These are phyloP conservation scores for Hibiscus trionum DNA, from an alignment of 345 rosid species.

Conservation along the genomic window DNA sequence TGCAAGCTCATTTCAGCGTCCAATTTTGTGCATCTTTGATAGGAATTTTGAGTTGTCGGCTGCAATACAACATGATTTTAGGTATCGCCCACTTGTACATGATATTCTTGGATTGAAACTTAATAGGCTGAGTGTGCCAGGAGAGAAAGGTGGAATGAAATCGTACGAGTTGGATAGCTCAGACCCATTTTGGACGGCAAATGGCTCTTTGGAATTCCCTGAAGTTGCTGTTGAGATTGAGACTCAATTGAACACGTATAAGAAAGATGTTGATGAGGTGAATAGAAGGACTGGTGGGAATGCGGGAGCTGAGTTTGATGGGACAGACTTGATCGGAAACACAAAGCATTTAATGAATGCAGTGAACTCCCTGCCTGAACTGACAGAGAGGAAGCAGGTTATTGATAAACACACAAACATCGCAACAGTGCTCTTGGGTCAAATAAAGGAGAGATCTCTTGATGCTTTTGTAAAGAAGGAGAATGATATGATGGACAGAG, in stretches of 20 bases:
- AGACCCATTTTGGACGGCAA: slow-evolving; percentile 87
- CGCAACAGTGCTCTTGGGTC: slow-evolving; percentile 81
- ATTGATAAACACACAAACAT: slow-evolving; percentile 97
- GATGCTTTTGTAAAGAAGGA: slow-evolving; percentile 91
- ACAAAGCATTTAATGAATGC: slow-evolving; percentile 98
- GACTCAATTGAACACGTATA: slow-evolving; percentile 77
- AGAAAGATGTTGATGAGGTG: slow-evolving; percentile 95
- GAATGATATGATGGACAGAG: slow-evolving; percentile 86
- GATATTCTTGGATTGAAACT: not conserved
- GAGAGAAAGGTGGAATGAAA: slow-evolving; percentile 87
- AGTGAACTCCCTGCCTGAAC: slow-evolving; percentile 89
- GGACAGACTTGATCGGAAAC: slow-evolving; percentile 86
- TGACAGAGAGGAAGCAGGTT: slow-evolving; percentile 89
- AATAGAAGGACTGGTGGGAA: slow-evolving; percentile 82
- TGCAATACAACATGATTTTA: not conserved
- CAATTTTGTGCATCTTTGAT: not conserved
- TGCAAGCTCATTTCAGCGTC: not conserved
- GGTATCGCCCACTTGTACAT: not conserved
- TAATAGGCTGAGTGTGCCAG: slow-evolving; percentile 73
- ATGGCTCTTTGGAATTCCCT: slow-evolving; percentile 87
- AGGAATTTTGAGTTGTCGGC: not conserved
- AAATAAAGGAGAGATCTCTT: slow-evolving; percentile 93
- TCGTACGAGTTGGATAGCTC: slow-evolving; percentile 76
- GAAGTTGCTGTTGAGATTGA: slow-evolving; percentile 97
- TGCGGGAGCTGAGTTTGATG: slow-evolving; percentile 88